Percentiles rank a stretch among this genome's conserved stretches.
phyloP scores from a whole-genome alignment of 495 filamentous ascomycete species.

The Penicillium argentinense region DNA sequence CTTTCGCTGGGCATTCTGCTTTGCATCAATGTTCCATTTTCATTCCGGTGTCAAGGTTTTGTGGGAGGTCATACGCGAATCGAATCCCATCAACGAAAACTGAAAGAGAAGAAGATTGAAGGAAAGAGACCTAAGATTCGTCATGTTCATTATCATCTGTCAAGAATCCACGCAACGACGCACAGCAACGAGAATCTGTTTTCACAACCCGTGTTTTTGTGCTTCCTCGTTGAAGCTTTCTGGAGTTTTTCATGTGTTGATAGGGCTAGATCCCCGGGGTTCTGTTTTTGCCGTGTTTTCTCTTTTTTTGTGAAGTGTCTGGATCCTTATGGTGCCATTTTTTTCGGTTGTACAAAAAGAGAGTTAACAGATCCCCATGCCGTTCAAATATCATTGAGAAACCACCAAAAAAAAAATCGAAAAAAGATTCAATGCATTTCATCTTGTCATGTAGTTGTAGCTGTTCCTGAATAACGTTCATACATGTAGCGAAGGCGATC shows the following conservation, averaged over 20 bases:
- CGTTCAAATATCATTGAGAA: conserved; percentile 27
- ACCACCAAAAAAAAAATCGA: conserved; percentile 17
- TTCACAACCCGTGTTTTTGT: conserved; percentile 1
- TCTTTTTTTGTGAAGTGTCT: conserved; percentile 6
- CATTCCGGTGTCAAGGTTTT: background rate
- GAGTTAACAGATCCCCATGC: conserved; percentile 12
- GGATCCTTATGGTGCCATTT: conserved; percentile 24
- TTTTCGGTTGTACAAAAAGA: conserved; percentile 36
- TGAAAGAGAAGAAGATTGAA: background rate
- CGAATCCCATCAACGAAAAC: background rate
- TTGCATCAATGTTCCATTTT: background rate
- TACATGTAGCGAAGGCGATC: too few relatives aligned
- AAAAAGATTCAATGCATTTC: conserved; percentile 10
- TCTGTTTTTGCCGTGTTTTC: conserved; percentile 5
- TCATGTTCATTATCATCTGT: conserved; percentile 11
- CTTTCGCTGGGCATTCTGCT: background rate
- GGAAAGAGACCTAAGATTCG: background rate
- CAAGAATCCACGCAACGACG: conserved; percentile 9
- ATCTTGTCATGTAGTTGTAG: background rate
- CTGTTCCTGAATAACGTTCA: background rate
- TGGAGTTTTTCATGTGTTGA: conserved; percentile 20
- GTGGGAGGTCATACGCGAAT: background rate
- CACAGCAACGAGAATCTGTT: conserved; percentile 18
- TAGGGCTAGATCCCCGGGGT: conserved; percentile 16
- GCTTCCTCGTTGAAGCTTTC: conserved; percentile 8